Evolutionary conservation across 2,329 filamentous ascomycete species (phyloP), one percentile per base, ranked within the genome.

Genomic region (Fusarium sp.): DNA sequence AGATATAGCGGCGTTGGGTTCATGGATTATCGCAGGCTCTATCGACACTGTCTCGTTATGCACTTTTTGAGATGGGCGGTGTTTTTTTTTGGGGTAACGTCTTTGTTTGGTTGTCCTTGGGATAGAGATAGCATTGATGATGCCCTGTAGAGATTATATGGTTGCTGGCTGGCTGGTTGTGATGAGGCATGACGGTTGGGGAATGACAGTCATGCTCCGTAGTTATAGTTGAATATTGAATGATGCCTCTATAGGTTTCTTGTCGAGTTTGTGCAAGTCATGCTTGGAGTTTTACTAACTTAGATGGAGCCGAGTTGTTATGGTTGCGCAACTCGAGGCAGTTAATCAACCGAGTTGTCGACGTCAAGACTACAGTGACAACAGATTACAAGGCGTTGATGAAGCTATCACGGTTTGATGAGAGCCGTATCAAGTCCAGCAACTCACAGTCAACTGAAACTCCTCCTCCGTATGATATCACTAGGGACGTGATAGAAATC

Each of bases 1-100:
- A 78, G 72, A 78, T 77, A 78, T 78, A 75, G 76, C 74, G 77
- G 78, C 77, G 78, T 79, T 78, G 73, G 77, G 77, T 76, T 79
- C 76, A 69, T 78, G 78, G 76, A 75, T 79, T 79, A 74, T 76
- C 76, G 72, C 72, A 71, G 76, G 68, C 75, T 76, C 69, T 68
- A 69, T 75, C 70, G 65, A 78, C 63, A 73, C 68, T 66, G 75
- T 69, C 75, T 71, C 71, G 66, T 52, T 70, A 72, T 71, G 73
- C 75, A 70, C 65, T 63, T 63, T 68, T 69, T 68, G 65, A 62
- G 62, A 70, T 68, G 68, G 71, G 61, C 50, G 64, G 65, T 73
- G 47, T 69, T 71, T 69, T 60, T 60, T 35, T 71, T 67, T 54
- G 25, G 35, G 71, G 37, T 65, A 57, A 63, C 65, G 68, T 67